These are phyloP conservation scores for Annulohypoxylon maeteangense DNA, from an alignment of 495 filamentous ascomycete species.

Conservation along the genomic window DNA sequence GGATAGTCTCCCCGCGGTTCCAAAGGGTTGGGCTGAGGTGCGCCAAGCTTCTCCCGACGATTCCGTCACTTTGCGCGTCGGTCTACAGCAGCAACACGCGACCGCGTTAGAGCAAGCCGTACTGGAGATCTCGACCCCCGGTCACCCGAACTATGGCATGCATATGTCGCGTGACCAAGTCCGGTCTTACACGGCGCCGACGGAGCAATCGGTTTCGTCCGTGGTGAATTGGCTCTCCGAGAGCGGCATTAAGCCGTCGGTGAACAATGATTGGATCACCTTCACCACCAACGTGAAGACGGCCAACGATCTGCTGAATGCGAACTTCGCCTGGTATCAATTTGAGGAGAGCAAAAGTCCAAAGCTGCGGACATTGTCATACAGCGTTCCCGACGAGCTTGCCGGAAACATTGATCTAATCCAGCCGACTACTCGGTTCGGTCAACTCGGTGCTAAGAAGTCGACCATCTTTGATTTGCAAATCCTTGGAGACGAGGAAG, in stretches of 20 bases:
- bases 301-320: conserved; percentile 61
- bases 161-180: conserved; percentile 59
- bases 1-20: conserved; percentile 56
- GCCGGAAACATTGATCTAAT: conserved; percentile 65
- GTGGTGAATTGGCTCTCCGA: conserved; percentile 58
- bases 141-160: conserved; percentile 60
- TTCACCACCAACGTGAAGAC: conserved; percentile 61
- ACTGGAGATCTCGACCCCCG: conserved; percentile 62
- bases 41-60: conserved; percentile 46
- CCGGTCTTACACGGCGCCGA: conserved; percentile 57
- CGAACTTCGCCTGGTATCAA: conserved; percentile 59
- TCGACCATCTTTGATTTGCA: conserved; percentile 52
- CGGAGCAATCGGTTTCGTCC: conserved; percentile 50
- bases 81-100: conserved; percentile 60
- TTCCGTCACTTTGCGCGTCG: conserved; percentile 54
- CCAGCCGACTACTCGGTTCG: conserved; percentile 68
- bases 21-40: conserved; percentile 58
- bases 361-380: conserved; percentile 65
- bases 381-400: conserved; percentile 67
- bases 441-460: conserved; percentile 45
- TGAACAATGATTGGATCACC: conserved; percentile 59
- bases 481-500: conserved; percentile 33
- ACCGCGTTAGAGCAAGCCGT: conserved; percentile 62
- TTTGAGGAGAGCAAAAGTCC: conserved; percentile 42
- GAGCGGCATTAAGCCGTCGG: conserved; percentile 53